Evolutionary conservation across 1,139 yeast species (phyloP), one percentile per base, ranked within the genome.

Genomic region (Yueomyces sp.): DNA sequence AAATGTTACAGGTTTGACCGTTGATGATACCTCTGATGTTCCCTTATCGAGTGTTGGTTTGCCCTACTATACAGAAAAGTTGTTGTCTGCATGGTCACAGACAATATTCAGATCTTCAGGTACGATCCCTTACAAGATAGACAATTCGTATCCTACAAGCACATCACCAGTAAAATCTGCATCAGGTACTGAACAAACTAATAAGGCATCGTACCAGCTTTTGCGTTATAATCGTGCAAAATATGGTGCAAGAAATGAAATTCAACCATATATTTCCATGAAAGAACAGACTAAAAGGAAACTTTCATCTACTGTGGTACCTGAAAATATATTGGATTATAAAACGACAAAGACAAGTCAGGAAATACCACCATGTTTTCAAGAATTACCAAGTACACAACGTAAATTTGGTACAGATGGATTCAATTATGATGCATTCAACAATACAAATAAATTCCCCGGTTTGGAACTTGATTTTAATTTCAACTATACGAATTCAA

Each of bases 321-420:
- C 51, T 29, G 50, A 49, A 11, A 55, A 52, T 25, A 48, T 52
- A 25, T 41, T 55, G 41, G 45, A 52, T 35, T 59, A 50, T 46
- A 62, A 53, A 38, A 50, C 60, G 1, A 26, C 44, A 1, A 54
- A 53, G 6, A 33, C 6, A 6, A 57, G 63, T 27, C 62, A 65
- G 45, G 63, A 60, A 38, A 63, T 72, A 40, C 95, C 96, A 0
- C 80, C 80, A 44, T 82, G 89, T 35, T 91, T 82, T 62, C 69
- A 78, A 36, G 77, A 78, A 53, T 67, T 86, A 43, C 84, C 82
- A 47, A 84, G 91, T 47, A 75, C 82, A 39, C 89, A 89, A 59
- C 83, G 95, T 45, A 81, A 76, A 54, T 91, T 87, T 62, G 98
- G 98, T 25, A 89, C 93, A 30, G 87, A 82, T 52, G 96, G 87